Conservation (phyloP, 768 basidiomycete genomes). For the Mycena belliarum region DNA sequence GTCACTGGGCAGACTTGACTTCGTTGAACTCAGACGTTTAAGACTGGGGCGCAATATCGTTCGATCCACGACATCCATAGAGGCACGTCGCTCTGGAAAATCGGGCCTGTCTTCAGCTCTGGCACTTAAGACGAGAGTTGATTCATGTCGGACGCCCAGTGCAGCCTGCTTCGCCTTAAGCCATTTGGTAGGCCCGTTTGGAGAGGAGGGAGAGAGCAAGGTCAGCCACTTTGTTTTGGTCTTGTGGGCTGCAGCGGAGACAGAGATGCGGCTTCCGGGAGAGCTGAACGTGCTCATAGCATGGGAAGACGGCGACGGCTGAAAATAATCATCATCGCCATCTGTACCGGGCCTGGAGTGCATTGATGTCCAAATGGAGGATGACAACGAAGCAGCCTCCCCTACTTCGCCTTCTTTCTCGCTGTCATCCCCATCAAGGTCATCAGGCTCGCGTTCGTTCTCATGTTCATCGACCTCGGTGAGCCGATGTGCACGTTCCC, state of each 20-base stretch:
- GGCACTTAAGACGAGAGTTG: slow-evolving; percentile 10
- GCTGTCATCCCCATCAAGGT: slow-evolving; percentile 39
- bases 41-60: slow-evolving; percentile 27
- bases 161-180: slow-evolving; percentile 25
- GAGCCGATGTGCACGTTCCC: slow-evolving; percentile 32
- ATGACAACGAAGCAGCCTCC: slow-evolving; percentile 56
- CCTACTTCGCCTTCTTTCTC: slow-evolving; percentile 42
- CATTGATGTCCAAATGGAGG: slow-evolving; percentile 49
- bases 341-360: slow-evolving; percentile 42
- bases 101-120: slow-evolving; percentile 4
- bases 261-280: slow-evolving; percentile 39
- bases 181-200: slow-evolving; percentile 33
- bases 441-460: slow-evolving; percentile 33
- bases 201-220: slow-evolving; percentile 41
- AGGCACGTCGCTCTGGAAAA: not conserved
- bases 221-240: slow-evolving; percentile 59
- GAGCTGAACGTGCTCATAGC: slow-evolving; percentile 24
- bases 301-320: slow-evolving; percentile 30
- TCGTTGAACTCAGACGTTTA: slow-evolving; percentile 32
- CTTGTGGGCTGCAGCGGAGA: slow-evolving; percentile 47
- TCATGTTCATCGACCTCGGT: slow-evolving; percentile 43
- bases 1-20: slow-evolving; percentile 39
- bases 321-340: slow-evolving; percentile 42
- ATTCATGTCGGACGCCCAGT: not conserved
- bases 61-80: slow-evolving; percentile 10